Evolutionary conservation across 2,329 filamentous ascomycete species (phyloP), one percentile per base, ranked within the genome.

Genomic region (Colletotrichum sp.): DNA sequence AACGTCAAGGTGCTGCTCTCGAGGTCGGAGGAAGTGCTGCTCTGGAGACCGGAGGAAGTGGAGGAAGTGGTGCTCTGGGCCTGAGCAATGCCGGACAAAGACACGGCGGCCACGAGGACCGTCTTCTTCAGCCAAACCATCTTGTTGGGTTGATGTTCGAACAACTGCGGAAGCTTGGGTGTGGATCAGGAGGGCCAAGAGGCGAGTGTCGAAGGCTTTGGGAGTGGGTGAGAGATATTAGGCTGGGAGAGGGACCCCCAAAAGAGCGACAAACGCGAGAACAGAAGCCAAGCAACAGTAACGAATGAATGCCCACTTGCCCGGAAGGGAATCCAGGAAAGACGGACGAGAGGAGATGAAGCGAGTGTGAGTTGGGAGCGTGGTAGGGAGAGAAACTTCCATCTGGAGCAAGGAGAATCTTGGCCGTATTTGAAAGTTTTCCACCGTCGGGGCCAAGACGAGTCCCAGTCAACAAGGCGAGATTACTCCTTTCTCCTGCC

Each of bases 381-480:
- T 61, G 36, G 65, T 69, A 36, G 6, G n/a, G 19, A 69, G 55
- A 61, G n/a, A 55, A 39, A 8, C 57, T 49, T 70, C 27, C 19
- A 16, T 19, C 52, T n/a, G 63, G 9, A 61, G 30, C 44, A 30
- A 19, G 55, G 71, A 63, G 64, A 69, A 62, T 69, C 64, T 67
- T 73, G 71, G 71, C 71, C 64, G 64, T 73, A 73, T 73, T 73
- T 73, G 71, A 73, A 73, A 73, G 55, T 36, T 69, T 73, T 52
- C 36, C 68, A 19, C 36, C 55, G 16, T 52, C 36, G 13, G 27
- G 19, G 68, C 68, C 68, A 70, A 70, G 57, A 27, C 68, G 44
- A 62, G 34, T 49, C 34, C 34, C 57, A 22, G 13, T 70, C 57
- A 63, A 49, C 36, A 52, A 69, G 57, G 57, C 32, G 36, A 62